phyloP scores from a whole-genome alignment of 352 stramenopile genomes.

The Pythium dissimile region DNA sequence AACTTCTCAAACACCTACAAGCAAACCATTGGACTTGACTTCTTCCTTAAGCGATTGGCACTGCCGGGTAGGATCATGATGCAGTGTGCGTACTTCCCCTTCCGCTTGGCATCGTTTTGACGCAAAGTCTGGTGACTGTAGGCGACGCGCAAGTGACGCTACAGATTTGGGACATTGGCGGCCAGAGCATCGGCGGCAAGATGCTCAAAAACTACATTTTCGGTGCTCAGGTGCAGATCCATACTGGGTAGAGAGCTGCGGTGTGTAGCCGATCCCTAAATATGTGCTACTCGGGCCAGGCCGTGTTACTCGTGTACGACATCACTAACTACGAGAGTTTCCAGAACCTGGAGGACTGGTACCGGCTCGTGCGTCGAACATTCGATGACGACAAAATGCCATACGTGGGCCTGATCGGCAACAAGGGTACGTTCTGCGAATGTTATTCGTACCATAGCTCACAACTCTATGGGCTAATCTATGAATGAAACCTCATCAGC shows the following conservation, averaged over 20 bases:
- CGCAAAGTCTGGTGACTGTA: too few relatives aligned
- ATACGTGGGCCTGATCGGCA: slow-evolving; percentile 88
- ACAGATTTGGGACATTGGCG: slow-evolving; percentile 91
- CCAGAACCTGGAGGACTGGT: slow-evolving; percentile 94
- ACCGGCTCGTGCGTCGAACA: slow-evolving; percentile 86
- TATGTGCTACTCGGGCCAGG: slow-evolving; percentile 29
- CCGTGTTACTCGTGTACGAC: slow-evolving; percentile 93
- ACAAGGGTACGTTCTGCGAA: slow-evolving; percentile 91
- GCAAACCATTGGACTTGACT: slow-evolving; percentile 94
- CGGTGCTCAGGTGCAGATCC: slow-evolving; percentile 72
- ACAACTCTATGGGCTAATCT: neutral
- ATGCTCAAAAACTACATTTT: slow-evolving; percentile 91
- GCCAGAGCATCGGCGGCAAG: slow-evolving; percentile 70
- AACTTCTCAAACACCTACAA: slow-evolving; percentile 94
- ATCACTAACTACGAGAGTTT: slow-evolving; percentile 96
- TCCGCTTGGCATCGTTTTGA: too few relatives aligned
- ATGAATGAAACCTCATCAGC: slow-evolving; percentile 26
- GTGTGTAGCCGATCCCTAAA: neutral
- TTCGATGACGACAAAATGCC: slow-evolving; percentile 85
- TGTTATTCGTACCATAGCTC: neutral
- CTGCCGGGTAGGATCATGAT: slow-evolving; percentile 89
- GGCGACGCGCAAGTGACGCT: slow-evolving; percentile 89
- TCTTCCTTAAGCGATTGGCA: slow-evolving; percentile 93
- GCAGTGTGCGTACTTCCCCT: too few relatives aligned
- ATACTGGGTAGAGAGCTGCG: neutral